These are phyloP conservation scores for Acacia acuminata DNA, from an alignment of 306 rosid species.

Conservation along the genomic window DNA sequence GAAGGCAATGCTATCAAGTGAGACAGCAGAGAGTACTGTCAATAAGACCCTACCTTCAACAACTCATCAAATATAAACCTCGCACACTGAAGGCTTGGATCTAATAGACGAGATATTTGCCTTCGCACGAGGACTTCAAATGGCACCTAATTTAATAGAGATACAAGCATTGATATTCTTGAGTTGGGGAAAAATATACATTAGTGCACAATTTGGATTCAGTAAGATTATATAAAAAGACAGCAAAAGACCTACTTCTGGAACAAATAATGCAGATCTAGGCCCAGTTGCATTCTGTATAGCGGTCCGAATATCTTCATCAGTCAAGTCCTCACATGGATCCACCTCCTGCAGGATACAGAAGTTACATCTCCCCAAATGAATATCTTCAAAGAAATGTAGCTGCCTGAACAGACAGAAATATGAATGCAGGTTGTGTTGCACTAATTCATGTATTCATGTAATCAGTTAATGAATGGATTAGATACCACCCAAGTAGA, in stretches of 20 bases:
- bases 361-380: constrained; percentile 31
- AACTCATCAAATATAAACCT: constrained; percentile 95
- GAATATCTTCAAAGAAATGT: constrained; percentile 11
- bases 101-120: constrained; percentile 88
- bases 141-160: constrained; percentile 64
- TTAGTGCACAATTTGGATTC: not conserved
- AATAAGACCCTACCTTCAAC: constrained; percentile 57
- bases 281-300: constrained; percentile 99
- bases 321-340: constrained; percentile 99
- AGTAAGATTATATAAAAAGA: not conserved
- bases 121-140: constrained; percentile 94
- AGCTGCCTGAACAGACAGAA: not conserved
- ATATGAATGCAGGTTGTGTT: not conserved
- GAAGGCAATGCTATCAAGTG: not conserved
- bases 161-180: constrained; percentile 25
- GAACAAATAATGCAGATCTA: constrained; percentile 89
- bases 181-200: not conserved
- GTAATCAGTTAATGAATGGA: not conserved
- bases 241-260: constrained; percentile 68
- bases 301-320: constrained; percentile 96
- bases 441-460: constrained; percentile 5
- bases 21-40: constrained; percentile 22
- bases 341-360: constrained; percentile 84
- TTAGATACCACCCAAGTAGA: not conserved
- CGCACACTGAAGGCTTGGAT: constrained; percentile 99